Base-by-base conservation (phyloP, 2,329 filamentous ascomycete genomes). In the Aspergillus candidus region DNA sequence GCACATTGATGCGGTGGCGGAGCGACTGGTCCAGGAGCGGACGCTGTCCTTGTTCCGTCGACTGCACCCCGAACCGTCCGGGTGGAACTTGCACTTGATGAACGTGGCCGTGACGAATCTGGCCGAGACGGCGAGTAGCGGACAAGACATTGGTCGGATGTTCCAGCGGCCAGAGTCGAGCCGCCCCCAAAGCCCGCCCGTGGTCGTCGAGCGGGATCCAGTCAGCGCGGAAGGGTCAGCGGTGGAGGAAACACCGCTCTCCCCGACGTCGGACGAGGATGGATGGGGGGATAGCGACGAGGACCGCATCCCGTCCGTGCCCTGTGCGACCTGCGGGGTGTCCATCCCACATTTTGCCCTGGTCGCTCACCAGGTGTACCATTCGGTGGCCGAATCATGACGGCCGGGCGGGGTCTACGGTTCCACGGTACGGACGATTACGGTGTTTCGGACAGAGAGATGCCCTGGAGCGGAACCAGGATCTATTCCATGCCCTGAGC, bases 51-150 rank as follows among this genome's bases (percentile, higher is more conserved):
- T 94, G 62, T 88, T 95, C 58, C 79, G 81, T 11, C 82, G 80
- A 49, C 71, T 95, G 11, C 84, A 91, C 52, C 76, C 81, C 0
- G 81, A 85, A 48, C 78, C 76, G 49, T 70, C 74, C 7, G 81
- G 79, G 2, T 94, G 87, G 85, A 86, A 91, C 53, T 66, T 96
- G 13, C 86, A 85, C 51, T 70, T 97, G 40, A 73, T 97, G 47
- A 97, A 96, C 52, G 72, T 97, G 15, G 90, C 88, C 36, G 89
- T 87, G 6, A 85, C 86, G 11, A 94, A 95, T 60, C 91, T 97
- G 83, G 76, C 76, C 1, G 71, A 76, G 33, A 72, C 71, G 12
- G 79, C 77, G 8, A 77, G 76, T 27, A 72, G 69, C n/a, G 87
- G 86, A 1, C 75, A 85, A 51, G 83, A 95, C 57, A 95, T 96